Conservation (phyloP, 108 stramenopile genomes). For the Craspedostauros australis region DNA sequence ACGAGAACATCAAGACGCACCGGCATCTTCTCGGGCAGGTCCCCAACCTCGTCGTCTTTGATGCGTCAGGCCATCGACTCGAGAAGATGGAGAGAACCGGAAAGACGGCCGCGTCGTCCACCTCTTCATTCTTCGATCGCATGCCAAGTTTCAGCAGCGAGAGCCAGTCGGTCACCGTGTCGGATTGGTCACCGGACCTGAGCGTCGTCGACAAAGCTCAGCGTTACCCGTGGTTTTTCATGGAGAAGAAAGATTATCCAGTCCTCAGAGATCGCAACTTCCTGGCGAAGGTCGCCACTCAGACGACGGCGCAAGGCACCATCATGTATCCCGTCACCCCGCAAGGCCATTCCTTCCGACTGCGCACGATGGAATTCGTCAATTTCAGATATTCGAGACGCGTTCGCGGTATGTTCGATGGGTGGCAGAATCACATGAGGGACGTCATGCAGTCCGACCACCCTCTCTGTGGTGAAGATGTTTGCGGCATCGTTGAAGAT, state of each 20-base stretch:
- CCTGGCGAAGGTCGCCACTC: not conserved
- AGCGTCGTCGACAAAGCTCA: not conserved
- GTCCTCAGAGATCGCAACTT: not conserved
- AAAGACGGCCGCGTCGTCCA: no score
- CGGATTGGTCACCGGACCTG: not conserved
- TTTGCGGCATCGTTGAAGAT: no score
- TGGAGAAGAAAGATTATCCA: not conserved
- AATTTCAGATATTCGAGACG: no score
- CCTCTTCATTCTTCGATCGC: no score
- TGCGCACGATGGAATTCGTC: no score
- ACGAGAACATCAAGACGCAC: no score
- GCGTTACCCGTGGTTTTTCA: not conserved
- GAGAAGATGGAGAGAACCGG: not conserved
- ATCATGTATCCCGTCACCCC: not conserved
- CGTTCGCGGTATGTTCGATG: no score
- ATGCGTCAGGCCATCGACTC: constrained; percentile 13
- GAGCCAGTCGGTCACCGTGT: not conserved
- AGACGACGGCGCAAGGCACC: not conserved
- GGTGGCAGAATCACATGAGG: no score
- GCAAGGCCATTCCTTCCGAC: not conserved
- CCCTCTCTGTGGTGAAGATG: no score
- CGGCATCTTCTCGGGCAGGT: no score
- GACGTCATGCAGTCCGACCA: no score
- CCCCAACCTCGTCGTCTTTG: constrained; percentile 15
- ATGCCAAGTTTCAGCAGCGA: not conserved